These are phyloP conservation scores for Mucor irregularis DNA, from an alignment of 371 early-diverging fungal species.

Conservation along the genomic window DNA sequence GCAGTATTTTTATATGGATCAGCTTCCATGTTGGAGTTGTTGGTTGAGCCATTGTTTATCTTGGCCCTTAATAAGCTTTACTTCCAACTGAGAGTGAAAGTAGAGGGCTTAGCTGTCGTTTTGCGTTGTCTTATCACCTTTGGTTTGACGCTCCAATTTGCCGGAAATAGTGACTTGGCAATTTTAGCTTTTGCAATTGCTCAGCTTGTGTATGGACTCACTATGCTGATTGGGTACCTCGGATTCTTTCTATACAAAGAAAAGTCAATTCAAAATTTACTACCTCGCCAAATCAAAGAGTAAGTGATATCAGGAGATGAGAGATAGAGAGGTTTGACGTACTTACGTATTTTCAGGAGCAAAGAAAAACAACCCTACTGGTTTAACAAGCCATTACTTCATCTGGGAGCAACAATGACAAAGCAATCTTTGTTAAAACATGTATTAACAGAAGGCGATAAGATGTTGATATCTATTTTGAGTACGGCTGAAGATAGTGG, in stretches of 20 bases:
- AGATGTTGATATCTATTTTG: conserved; percentile 75
- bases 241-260: conserved; percentile 50
- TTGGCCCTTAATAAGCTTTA: conserved; percentile 69
- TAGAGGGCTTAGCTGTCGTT: conserved; percentile 81
- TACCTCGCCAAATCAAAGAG: conserved; percentile 40
- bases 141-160: conserved; percentile 52
- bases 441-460: conserved; percentile 93
- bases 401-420: conserved; percentile 75
- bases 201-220: conserved; percentile 65
- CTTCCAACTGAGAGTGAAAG: conserved; percentile 75
- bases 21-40: conserved; percentile 75
- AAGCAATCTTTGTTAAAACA: conserved; percentile 90
- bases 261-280: conserved; percentile 25
- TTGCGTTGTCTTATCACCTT: conserved; percentile 72
- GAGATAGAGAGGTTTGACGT: conserved; percentile 6
- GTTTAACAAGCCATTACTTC: conserved; percentile 62
- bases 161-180: conserved; percentile 32
- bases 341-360: no score
- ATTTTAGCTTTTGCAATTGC: conserved; percentile 80
- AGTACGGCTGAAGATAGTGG: conserved; percentile 70
- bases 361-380: conserved; percentile 28
- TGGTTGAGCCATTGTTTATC: conserved; percentile 84
- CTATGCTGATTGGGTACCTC: conserved; percentile 60
- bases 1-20: conserved; percentile 67
- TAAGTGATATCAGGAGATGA: conserved; percentile 24